phyloP scores from a whole-genome alignment of 441 rosid genomes.

The Erysimum cheiri region DNA sequence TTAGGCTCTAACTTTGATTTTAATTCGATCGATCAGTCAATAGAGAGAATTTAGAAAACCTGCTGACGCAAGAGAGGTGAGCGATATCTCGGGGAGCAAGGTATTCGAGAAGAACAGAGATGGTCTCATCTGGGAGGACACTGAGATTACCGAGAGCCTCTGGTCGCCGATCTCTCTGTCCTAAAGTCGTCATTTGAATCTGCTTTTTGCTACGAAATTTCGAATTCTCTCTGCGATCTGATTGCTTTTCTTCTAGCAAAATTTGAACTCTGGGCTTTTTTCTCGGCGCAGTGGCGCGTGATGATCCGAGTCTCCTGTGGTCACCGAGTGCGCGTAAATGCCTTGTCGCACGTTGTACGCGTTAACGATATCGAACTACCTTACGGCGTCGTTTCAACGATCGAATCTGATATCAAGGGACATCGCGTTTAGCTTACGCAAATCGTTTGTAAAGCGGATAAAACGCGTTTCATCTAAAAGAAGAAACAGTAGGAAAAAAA shows the following conservation, averaged over 20 bases:
- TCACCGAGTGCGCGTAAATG: slow-evolving; percentile 36
- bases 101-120: slow-evolving; percentile 63
- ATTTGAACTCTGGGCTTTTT: slow-evolving; percentile 32
- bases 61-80: slow-evolving; percentile 90
- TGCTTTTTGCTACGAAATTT: slow-evolving; percentile 10
- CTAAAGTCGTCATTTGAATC: slow-evolving; percentile 46
- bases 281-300: slow-evolving; percentile 40
- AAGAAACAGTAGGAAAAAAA: too few species aligned
- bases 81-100: slow-evolving; percentile 80
- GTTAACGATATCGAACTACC: background rate
- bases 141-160: slow-evolving; percentile 73
- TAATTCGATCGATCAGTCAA: background rate
- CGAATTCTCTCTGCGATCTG: slow-evolving; percentile 1
- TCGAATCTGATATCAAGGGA: slow-evolving; percentile 10
- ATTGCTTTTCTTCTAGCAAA: background rate
- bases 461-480: slow-evolving; percentile 1
- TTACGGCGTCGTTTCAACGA: background rate
- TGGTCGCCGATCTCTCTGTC: slow-evolving; percentile 63
- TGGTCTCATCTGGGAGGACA: slow-evolving; percentile 76
- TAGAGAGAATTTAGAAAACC: slow-evolving; percentile 48
- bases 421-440: slow-evolving; percentile 34
- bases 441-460: background rate
- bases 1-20: background rate
- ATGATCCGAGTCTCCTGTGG: slow-evolving; percentile 27
- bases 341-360: slow-evolving; percentile 31